These are phyloP conservation scores for Candida albicans DNA, from an alignment of 1,139 yeast genomes.

Conservation along the genomic window DNA sequence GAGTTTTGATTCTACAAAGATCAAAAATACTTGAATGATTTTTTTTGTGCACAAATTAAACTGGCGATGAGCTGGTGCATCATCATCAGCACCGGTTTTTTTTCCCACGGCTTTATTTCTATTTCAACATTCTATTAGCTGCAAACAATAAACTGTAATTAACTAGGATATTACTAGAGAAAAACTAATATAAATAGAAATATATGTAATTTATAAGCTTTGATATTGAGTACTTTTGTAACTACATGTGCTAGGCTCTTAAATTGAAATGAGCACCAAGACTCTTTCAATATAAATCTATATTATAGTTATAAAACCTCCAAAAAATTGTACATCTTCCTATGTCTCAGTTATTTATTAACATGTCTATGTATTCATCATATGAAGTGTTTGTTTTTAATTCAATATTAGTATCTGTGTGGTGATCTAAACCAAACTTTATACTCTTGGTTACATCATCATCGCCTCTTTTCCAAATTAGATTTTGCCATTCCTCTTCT, in stretches of 20 bases:
- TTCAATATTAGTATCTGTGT: slow-evolving; percentile 20
- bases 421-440: slow-evolving; percentile 26
- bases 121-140: not conserved
- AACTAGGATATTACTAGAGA: too few relatives aligned
- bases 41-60: not conserved
- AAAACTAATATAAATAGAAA: too few relatives aligned
- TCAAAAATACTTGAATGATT: not conserved
- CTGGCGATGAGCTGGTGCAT: not conserved
- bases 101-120: not conserved
- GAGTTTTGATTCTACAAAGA: not conserved
- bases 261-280: too few relatives aligned
- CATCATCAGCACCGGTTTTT: not conserved
- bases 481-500: slow-evolving; percentile 60
- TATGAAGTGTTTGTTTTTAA: slow-evolving; percentile 30
- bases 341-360: slow-evolving; percentile 7
- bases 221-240: too few relatives aligned
- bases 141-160: not conserved
- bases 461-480: slow-evolving; percentile 50
- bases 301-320: too few relatives aligned
- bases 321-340: too few relatives aligned
- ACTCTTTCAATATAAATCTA: too few relatives aligned
- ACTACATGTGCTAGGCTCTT: too few relatives aligned
- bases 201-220: too few relatives aligned
- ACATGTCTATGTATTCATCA: slow-evolving; percentile 27
- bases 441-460: slow-evolving; percentile 34